A percentile compares a stretch with the other conserved stretches of the same genome.
Conservation (phyloP, 2,329 filamentous ascomycete species). For the Alternaria sp. region DNA sequence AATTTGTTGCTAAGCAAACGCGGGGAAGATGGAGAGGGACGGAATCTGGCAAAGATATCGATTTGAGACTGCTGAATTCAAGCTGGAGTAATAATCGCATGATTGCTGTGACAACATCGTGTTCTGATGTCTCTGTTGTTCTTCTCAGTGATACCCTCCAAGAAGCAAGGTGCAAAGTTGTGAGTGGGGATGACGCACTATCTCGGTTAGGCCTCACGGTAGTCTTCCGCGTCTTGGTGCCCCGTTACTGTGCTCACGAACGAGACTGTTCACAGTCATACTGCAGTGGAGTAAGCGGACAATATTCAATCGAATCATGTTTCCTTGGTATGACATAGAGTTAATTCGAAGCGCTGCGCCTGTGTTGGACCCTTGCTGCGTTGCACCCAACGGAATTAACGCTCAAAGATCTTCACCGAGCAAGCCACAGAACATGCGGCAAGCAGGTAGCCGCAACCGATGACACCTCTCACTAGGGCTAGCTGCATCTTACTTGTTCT, state of each 20-base stretch:
- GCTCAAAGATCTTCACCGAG: background rate
- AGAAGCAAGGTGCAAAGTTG: background rate
- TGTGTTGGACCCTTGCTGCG: background rate
- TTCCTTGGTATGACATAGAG: background rate
- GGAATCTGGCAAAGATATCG: background rate
- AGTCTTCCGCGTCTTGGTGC: background rate
- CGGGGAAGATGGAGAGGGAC: conserved; percentile 1
- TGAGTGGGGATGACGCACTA: conserved; percentile 1
- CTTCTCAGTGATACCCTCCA: background rate
- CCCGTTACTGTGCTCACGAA: background rate
- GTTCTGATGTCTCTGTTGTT: background rate
- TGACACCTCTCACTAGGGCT: background rate
- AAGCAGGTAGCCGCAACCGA: background rate
- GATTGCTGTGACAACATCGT: background rate
- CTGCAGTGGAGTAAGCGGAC: background rate
- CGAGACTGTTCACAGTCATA: background rate
- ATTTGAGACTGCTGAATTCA: background rate
- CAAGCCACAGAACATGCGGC: background rate
- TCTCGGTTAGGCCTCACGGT: background rate
- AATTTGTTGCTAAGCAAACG: background rate
- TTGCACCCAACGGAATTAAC: background rate
- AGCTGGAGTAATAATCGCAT: background rate
- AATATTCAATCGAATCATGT: background rate
- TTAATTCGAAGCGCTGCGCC: background rate
- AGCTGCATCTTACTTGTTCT: background rate